Conservation (phyloP, 202 grass and related monocot species). For the Setaria italica region DNA sequence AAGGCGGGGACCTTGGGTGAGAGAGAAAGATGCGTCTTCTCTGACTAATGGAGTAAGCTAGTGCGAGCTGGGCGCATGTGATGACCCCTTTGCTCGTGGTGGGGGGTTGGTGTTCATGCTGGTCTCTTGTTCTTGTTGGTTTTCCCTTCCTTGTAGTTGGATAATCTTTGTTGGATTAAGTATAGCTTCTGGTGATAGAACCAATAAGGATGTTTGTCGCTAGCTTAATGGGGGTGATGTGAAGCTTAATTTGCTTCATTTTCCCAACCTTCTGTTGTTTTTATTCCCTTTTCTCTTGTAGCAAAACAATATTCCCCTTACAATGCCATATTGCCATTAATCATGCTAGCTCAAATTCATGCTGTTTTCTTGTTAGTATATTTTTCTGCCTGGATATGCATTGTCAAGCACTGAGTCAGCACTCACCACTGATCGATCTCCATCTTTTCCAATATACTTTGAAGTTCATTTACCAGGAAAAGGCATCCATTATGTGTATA, state of each 20-base stretch:
- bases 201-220: slow-evolving; percentile 56
- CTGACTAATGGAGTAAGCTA: slow-evolving; percentile 58
- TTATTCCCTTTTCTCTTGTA: slow-evolving; percentile 26
- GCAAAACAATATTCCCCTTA: slow-evolving; percentile 43
- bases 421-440: not conserved
- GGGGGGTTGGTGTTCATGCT: slow-evolving; percentile 42
- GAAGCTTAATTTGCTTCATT: slow-evolving; percentile 30
- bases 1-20: slow-evolving; percentile 31
- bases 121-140: slow-evolving; percentile 35
- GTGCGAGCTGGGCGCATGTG: slow-evolving; percentile 55
- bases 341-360: slow-evolving; percentile 41
- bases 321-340: slow-evolving; percentile 45
- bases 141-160: slow-evolving; percentile 55
- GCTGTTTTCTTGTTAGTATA: not conserved
- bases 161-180: slow-evolving; percentile 58
- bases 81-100: slow-evolving; percentile 41
- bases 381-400: not conserved
- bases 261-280: not conserved
- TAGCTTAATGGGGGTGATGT: slow-evolving; percentile 36
- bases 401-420: not conserved
- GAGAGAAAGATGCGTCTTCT: slow-evolving; percentile 35
- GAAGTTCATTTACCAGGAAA: not conserved
- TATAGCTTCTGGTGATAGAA: slow-evolving; percentile 59
- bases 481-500: not conserved
- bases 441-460: no score